Evolutionary conservation across 2,329 filamentous ascomycete species (phyloP).

Genomic region (Sporothrix luriei): DNA sequence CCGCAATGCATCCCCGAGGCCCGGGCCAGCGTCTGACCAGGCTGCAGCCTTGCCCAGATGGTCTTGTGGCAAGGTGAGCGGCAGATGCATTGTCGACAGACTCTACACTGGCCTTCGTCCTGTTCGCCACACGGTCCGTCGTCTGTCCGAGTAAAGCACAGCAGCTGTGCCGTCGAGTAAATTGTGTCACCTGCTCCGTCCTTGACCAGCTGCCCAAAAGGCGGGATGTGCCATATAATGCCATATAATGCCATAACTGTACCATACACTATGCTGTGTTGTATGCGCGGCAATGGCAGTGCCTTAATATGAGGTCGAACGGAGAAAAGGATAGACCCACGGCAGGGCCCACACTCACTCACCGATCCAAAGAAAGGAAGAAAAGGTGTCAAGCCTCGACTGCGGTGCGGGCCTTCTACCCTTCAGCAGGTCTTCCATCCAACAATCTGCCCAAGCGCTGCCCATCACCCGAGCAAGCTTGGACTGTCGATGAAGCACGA

Average conservation of each 20-base stretch:
- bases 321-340: conserved; percentile 8
- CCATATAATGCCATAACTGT: too few relatives aligned
- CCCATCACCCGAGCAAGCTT: conserved; percentile 22
- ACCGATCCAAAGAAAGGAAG: not conserved
- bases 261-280: too few relatives aligned
- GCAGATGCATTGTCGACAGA: not conserved
- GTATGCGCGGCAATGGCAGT: not conserved
- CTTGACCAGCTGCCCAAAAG: not conserved
- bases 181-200: conserved; percentile 5
- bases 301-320: not conserved
- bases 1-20: not conserved
- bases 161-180: not conserved
- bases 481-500: conserved; percentile 21
- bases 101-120: not conserved
- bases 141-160: not conserved
- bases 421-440: too few relatives aligned
- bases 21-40: conserved; percentile 1
- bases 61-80: not conserved
- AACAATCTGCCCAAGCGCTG: not conserved
- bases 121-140: not conserved
- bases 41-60: conserved; percentile 4
- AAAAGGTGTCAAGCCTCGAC: not conserved
- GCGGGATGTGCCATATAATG: not conserved
- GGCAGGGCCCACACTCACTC: not conserved
- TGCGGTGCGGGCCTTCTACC: conserved; percentile 1